A percentile compares a stretch with the other conserved stretches of the same genome.
Conservation (phyloP, 2,329 filamentous ascomycete genomes). For the Cryphonectria nitschkei region DNA sequence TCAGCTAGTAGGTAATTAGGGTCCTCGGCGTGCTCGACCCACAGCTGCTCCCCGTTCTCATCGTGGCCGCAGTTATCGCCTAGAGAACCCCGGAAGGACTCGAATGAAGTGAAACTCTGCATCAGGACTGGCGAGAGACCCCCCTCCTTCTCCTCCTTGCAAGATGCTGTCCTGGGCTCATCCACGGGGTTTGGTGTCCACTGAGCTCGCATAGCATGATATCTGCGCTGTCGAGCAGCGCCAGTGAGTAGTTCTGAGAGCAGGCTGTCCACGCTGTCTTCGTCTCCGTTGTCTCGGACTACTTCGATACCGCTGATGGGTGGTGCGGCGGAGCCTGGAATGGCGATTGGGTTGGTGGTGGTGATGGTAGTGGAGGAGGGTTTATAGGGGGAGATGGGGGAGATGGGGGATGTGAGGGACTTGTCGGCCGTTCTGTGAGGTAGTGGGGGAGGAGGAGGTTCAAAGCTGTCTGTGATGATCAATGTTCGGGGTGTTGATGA, state of each 20-base stretch:
- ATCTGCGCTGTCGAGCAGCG: neutral
- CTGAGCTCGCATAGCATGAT: neutral
- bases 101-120: constrained; percentile 1
- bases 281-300: neutral
- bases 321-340: neutral
- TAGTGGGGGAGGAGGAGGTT: neutral
- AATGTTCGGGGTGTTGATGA: neutral
- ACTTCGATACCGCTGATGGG: neutral
- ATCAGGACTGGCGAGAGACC: neutral
- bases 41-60: no score
- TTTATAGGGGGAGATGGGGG: neutral
- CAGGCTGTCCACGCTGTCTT: neutral
- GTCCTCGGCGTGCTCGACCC: neutral
- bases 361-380: neutral
- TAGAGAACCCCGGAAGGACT: neutral
- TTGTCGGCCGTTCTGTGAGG: neutral
- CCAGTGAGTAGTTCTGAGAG: neutral
- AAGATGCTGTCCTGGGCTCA: neutral
- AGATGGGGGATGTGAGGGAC: neutral
- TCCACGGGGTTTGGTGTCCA: neutral
- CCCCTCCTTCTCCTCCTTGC: neutral
- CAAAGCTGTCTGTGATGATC: neutral
- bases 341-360: neutral
- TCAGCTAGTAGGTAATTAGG: neutral
- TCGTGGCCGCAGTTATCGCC: no score